phyloP scores from a whole-genome alignment of 1,284 basidiomycete genomes.

The Naganishia liquefaciens region DNA sequence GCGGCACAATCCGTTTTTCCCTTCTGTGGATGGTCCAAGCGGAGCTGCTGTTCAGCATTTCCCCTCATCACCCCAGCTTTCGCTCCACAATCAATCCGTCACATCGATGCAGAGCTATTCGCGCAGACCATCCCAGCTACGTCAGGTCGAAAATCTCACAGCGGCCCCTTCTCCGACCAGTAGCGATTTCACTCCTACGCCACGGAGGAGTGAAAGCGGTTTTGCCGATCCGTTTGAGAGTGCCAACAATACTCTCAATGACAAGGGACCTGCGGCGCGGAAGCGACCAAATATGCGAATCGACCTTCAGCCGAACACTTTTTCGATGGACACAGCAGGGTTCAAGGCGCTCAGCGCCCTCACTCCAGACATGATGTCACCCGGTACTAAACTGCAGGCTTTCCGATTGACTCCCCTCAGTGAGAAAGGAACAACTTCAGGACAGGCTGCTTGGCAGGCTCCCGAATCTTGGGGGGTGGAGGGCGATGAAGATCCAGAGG shows the following conservation, averaged over 20 bases:
- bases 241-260: constrained; percentile 15
- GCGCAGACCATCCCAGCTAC: constrained; percentile 51
- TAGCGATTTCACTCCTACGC: constrained; percentile 44
- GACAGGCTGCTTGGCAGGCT: constrained; percentile 55
- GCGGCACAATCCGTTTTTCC: constrained; percentile 40
- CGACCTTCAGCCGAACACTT: constrained; percentile 12
- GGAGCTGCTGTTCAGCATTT: constrained; percentile 12
- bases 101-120: constrained; percentile 39
- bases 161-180: constrained; percentile 18
- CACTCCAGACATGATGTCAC: constrained; percentile 16
- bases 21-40: constrained; percentile 9
- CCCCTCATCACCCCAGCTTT: constrained; percentile 45
- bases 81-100: constrained; percentile 42
- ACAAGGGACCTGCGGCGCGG: constrained; percentile 6
- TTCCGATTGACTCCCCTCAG: constrained; percentile 22
- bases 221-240: not conserved
- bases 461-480: constrained; percentile 61
- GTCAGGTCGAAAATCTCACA: constrained; percentile 41
- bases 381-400: constrained; percentile 24
- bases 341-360: constrained; percentile 15
- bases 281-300: constrained; percentile 14
- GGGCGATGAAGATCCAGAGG: constrained; percentile 50
- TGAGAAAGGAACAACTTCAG: constrained; percentile 18
- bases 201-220: constrained; percentile 35
- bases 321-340: constrained; percentile 14